A percentile compares a stretch with the other conserved stretches of the same genome.
Conservation (phyloP, 202 grass and related monocot genomes). For the Saccharum hybrid region DNA sequence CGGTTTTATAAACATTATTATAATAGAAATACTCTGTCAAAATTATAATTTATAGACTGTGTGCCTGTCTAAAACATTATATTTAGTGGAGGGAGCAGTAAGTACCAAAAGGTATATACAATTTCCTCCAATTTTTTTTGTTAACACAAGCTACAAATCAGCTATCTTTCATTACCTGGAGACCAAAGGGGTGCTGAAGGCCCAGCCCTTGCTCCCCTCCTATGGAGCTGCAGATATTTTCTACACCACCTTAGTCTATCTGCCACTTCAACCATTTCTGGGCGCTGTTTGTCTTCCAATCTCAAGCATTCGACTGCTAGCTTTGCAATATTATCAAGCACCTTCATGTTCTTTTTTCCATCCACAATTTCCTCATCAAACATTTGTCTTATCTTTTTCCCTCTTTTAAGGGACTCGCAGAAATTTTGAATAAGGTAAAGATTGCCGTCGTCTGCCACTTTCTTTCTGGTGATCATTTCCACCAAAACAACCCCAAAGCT, state of each 20-base stretch:
- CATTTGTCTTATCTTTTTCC: neutral
- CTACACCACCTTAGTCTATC: neutral
- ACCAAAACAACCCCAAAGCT: too few relatives aligned
- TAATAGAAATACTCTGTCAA: too few relatives aligned
- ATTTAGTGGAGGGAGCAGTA: too few relatives aligned
- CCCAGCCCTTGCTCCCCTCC: neutral
- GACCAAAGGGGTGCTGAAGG: neutral
- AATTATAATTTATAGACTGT: too few relatives aligned
- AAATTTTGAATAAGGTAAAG: neutral
- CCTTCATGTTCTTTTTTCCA: neutral
- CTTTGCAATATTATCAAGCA: slow-evolving; percentile 4
- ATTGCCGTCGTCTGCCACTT: neutral
- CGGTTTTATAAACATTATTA: too few relatives aligned
- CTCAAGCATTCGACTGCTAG: neutral
- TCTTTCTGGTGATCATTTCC: slow-evolving; percentile 31
- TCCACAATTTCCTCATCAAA: neutral
- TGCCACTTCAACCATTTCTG: slow-evolving; percentile 16
- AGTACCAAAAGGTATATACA: neutral
- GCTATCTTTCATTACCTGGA: neutral
- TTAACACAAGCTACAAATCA: neutral
- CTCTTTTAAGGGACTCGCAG: neutral
- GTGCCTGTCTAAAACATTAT: too few relatives aligned
- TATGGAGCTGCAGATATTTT: neutral
- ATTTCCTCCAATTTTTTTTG: neutral
- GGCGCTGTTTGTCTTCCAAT: neutral